A percentile compares a stretch with the other conserved stretches of the same genome.
These are phyloP conservation scores for Beta corolliflora DNA, from an alignment of 179 eudicot genomes.

Conservation along the genomic window DNA sequence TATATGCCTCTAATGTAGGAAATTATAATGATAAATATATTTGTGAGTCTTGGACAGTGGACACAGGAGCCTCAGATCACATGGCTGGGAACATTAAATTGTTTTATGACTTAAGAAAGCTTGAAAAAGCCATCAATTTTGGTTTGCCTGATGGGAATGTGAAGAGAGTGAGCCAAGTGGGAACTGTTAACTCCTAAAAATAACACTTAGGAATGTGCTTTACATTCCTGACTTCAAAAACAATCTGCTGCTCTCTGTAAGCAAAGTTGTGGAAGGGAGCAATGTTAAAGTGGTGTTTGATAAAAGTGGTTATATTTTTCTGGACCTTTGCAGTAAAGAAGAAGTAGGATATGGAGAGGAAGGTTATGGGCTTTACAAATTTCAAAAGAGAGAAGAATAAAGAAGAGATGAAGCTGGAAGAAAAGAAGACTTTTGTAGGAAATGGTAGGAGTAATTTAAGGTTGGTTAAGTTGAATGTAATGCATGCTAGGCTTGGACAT, in stretches of 20 bases:
- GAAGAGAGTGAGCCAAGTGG: not conserved
- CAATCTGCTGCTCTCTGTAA: not conserved
- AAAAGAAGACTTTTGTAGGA: too few relatives aligned
- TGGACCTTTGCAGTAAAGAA: not conserved
- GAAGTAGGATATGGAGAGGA: not conserved
- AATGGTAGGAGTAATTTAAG: too few relatives aligned
- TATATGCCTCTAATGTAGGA: too few relatives aligned
- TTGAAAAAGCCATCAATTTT: not conserved
- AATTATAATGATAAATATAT: not conserved
- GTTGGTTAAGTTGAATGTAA: too few relatives aligned
- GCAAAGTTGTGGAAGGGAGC: not conserved
- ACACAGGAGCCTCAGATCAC: slow-evolving; percentile 1
- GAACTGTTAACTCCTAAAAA: not conserved
- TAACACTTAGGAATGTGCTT: not conserved
- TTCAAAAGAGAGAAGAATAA: not conserved
- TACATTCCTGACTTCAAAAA: not conserved
- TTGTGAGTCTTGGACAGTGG: not conserved
- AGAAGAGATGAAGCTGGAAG: too few relatives aligned
- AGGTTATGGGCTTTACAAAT: not conserved
- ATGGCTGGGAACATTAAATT: not conserved
- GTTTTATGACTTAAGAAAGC: too few relatives aligned
- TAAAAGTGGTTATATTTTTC: not conserved
- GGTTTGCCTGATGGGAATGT: not conserved
- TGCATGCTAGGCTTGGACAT: not conserved
- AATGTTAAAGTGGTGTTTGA: not conserved